A percentile compares a stretch with the other conserved stretches of the same genome.
Conservation (phyloP, 1,284 basidiomycete species). For the Ceratorhiza oryzae-sativae region DNA sequence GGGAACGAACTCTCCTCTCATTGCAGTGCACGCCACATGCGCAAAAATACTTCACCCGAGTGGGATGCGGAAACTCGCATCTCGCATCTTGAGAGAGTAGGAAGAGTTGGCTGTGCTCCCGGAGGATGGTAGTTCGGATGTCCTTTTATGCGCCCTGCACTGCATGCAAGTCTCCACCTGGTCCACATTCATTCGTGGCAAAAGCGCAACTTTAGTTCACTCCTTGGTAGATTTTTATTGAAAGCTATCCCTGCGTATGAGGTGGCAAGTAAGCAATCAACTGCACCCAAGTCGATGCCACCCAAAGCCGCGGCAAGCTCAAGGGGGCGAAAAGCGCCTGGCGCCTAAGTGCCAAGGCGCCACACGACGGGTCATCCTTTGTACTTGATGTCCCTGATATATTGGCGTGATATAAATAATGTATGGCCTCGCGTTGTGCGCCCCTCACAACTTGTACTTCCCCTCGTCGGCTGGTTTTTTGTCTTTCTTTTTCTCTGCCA, state of each 20-base stretch:
- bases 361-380: background rate
- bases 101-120: constrained; percentile 50
- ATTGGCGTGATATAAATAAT: background rate
- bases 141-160: background rate
- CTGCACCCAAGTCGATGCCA: no score
- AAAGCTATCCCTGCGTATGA: no score
- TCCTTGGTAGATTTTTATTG: no score
- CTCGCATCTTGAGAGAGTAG: constrained; percentile 48
- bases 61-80: constrained; percentile 51
- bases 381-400: background rate
- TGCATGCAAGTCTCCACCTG: no score
- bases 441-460: background rate
- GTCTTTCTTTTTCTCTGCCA: no score
- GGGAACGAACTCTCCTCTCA: constrained; percentile 35
- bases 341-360: background rate
- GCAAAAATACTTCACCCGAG: constrained; percentile 53
- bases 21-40: constrained; percentile 53
- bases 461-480: background rate
- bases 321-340: no score
- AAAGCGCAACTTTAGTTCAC: no score
- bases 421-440: background rate
- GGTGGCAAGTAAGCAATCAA: no score
- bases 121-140: constrained; percentile 43
- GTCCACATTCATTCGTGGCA: no score
- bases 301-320: no score